A percentile compares a stretch with the other conserved stretches of the same genome.
Conservation (phyloP, 1,284 basidiomycete species). For the Cutaneotrichosporon dermatis region DNA sequence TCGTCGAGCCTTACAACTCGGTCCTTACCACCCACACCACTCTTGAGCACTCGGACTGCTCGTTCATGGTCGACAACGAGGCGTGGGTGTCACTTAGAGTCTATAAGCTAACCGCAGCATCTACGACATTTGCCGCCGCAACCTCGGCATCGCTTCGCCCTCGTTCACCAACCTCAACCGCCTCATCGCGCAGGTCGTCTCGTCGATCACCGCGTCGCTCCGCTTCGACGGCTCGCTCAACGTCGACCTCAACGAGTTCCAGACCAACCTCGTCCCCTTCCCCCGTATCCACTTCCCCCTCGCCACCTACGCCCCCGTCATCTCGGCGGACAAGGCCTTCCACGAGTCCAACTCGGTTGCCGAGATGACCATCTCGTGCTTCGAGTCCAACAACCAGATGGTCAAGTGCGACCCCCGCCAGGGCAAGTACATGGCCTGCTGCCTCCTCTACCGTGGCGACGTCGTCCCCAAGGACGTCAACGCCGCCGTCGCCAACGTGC, state of each 20-base stretch:
- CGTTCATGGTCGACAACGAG: conserved; percentile 98
- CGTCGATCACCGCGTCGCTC: conserved; percentile 93
- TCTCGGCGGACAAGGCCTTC: conserved; percentile 69
- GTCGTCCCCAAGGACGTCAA: conserved; percentile 97
- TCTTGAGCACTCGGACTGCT: conserved; percentile 98
- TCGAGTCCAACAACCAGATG: conserved; percentile 98
- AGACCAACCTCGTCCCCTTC: conserved; percentile 96
- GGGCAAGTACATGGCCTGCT: conserved; percentile 97
- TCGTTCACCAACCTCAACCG: conserved; percentile 95
- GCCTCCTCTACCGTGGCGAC: conserved; percentile 87
- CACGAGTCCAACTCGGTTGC: conserved; percentile 98
- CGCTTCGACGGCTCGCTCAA: conserved; percentile 98
- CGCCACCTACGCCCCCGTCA: conserved; percentile 90
- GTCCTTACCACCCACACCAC: conserved; percentile 98
- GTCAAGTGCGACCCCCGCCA: conserved; percentile 93
- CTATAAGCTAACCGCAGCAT: conserved; percentile 55
- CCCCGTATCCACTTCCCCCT: conserved; percentile 98
- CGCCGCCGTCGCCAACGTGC: conserved; percentile 87
- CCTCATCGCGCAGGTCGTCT: conserved; percentile 96
- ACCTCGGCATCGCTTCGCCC: conserved; percentile 78
- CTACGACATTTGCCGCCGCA: conserved; percentile 98
- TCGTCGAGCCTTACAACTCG: conserved; percentile 99
- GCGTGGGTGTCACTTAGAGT: conserved; percentile 51
- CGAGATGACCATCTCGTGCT: conserved; percentile 98
- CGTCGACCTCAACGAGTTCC: conserved; percentile 98